Conservation (phyloP, 2,329 filamentous ascomycete species). For the Diaporthe citri region DNA sequence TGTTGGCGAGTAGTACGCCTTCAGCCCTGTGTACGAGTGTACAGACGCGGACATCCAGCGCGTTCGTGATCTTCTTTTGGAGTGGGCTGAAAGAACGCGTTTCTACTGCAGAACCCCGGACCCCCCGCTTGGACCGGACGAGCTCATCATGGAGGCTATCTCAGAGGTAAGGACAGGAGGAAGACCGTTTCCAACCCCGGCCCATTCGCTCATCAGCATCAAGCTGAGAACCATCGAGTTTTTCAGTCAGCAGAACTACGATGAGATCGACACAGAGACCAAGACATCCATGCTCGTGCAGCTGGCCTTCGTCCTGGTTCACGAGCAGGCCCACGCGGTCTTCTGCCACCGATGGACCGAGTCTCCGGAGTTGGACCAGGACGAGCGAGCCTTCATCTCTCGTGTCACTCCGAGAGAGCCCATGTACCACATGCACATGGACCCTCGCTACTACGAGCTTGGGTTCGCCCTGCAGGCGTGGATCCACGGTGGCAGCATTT, state of each 20-base stretch:
- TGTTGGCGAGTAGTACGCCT: background rate
- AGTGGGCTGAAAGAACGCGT: background rate
- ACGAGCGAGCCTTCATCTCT: background rate
- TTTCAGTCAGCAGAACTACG: background rate
- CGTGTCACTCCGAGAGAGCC: background rate
- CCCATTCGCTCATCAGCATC: background rate
- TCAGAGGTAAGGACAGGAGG: background rate
- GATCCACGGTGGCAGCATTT: background rate
- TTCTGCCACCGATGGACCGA: background rate
- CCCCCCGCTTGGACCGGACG: background rate
- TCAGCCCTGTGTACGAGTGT: background rate
- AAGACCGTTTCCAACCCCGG: background rate
- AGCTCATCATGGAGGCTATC: background rate
- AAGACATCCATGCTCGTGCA: background rate
- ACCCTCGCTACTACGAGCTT: background rate
- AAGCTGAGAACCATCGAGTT: background rate
- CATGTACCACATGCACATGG: background rate
- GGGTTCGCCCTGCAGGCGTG: background rate
- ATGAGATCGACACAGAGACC: background rate
- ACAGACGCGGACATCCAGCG: background rate
- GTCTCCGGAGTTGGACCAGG: background rate
- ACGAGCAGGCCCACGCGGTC: background rate
- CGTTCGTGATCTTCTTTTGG: background rate
- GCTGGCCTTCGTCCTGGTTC: background rate
- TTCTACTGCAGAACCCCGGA: background rate